These are phyloP conservation scores for Papiliotrema laurentii DNA, from an alignment of 1,284 basidiomycete species.

Conservation along the genomic window DNA sequence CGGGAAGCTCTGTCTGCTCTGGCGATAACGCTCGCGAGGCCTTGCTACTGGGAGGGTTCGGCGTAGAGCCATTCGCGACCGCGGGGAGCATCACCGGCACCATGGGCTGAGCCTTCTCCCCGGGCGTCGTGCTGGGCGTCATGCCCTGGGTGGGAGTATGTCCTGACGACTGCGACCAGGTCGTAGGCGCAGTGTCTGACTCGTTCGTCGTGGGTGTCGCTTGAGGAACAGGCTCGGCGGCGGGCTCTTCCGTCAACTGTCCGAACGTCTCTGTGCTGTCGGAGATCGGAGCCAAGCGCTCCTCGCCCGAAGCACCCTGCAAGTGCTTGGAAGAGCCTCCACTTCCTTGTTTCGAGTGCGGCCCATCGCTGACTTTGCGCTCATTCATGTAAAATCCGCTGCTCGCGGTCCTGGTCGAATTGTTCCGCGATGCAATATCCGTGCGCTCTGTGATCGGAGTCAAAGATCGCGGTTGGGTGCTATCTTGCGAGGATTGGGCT, in stretches of 20 bases:
- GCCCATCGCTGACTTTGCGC: slow-evolving; percentile 10
- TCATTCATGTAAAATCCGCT: slow-evolving; percentile 7
- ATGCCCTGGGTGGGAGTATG: too few species aligned
- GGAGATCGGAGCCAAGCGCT: slow-evolving; percentile 21
- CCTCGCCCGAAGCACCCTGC: slow-evolving; percentile 7
- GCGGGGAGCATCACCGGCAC: background rate
- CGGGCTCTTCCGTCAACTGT: slow-evolving; percentile 12
- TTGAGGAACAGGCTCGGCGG: background rate
- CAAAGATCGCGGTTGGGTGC: slow-evolving; percentile 37
- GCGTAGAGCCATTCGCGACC: background rate
- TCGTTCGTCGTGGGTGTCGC: slow-evolving; percentile 10
- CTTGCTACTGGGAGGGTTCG: background rate
- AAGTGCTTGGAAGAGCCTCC: slow-evolving; percentile 17
- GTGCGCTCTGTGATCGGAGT: slow-evolving; percentile 55
- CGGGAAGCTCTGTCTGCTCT: slow-evolving; percentile 1
- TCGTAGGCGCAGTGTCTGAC: slow-evolving; percentile 13
- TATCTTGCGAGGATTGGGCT: slow-evolving; percentile 20
- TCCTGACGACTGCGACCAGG: slow-evolving; percentile 21
- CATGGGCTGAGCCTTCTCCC: background rate
- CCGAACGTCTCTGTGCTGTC: slow-evolving; percentile 12
- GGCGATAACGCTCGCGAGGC: too few species aligned
- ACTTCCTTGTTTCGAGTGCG: slow-evolving; percentile 24
- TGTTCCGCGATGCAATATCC: slow-evolving; percentile 30
- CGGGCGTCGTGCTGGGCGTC: too few species aligned
- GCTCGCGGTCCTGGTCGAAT: slow-evolving; percentile 19